Evolutionary conservation across 176 grass and related monocot species (phyloP).

Genomic region (Poa annua): DNA sequence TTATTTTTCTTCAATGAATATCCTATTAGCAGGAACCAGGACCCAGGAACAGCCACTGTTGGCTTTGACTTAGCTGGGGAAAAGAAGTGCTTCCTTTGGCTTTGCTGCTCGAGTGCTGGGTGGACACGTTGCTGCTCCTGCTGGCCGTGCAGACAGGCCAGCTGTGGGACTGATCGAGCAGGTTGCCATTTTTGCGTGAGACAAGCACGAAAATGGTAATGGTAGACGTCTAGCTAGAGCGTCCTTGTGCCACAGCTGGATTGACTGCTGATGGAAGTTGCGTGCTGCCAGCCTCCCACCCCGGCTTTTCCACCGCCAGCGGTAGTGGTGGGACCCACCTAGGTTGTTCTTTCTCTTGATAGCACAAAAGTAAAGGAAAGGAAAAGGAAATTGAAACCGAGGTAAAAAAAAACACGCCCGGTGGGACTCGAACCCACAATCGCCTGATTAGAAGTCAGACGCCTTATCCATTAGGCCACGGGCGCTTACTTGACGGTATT

Average conservation of each 20-base stretch:
- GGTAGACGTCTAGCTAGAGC: background rate
- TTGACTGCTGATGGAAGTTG: background rate
- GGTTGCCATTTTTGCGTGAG: conserved; percentile 22
- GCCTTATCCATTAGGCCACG: conserved; percentile 99
- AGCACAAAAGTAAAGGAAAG: too few relatives aligned
- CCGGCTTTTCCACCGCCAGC: background rate
- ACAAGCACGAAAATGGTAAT: background rate
- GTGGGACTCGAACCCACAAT: conserved; percentile 99
- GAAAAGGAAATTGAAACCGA: background rate
- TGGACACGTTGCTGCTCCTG: background rate
- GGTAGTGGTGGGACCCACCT: background rate
- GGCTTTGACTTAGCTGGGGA: too few relatives aligned
- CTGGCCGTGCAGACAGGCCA: background rate
- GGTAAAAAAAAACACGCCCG: conserved; percentile 56
- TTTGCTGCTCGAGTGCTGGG: background rate
- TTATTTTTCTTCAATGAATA: background rate
- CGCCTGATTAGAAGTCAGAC: conserved; percentile 99
- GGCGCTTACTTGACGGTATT: background rate
- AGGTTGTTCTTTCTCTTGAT: background rate
- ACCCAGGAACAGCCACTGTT: too few relatives aligned
- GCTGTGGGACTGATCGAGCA: background rate
- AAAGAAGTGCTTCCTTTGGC: background rate
- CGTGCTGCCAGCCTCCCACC: background rate
- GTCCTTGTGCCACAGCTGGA: background rate
- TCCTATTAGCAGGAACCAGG: too few relatives aligned